Evolutionary conservation across 371 early-diverging fungal genomes (phyloP), one percentile per base, ranked within the genome.

Genomic region (Homolaphlyctis polyrhiza): DNA sequence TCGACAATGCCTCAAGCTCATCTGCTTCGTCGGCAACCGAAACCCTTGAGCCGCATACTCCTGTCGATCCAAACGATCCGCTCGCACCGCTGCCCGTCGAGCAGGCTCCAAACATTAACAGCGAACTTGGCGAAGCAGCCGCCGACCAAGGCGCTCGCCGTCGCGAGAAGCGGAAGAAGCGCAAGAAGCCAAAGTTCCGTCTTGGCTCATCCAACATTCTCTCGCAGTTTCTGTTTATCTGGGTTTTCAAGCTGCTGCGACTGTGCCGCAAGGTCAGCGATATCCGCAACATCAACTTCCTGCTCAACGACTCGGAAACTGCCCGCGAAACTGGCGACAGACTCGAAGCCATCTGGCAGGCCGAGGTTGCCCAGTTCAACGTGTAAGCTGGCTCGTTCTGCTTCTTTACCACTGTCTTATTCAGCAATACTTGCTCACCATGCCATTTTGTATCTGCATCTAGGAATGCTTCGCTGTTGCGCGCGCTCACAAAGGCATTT

Each of bases 231-330:
- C 73, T 86, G 62, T 81, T 83, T 49, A 50, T 77, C 2, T 86
- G 86, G 86, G 78, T 82, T 18, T 70, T 83, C 50, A 62, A 74
- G 0, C 73, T 86, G 32, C 64, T 86, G 21, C 45, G 65, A n/a
- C 63, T 67, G 3, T 57, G 66, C 29, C 65, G 60, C 14, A 4
- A 28, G 60, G 73, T 67, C 64, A 71, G 50, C 62, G 79, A 71
- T 68, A 72, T 71, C 61, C 70, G 66, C 57, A 72, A 70, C 66
- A 67, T 70, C 57, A 70, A 47, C 60, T 71, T 78, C 58, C 64
- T 66, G 32, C 64, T 76, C n/a, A 61, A 60, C 48, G 18, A 35
- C 8, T 33, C 68, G 1, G 84, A 84, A 65, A 67, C 72, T 2
- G 83, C 87, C 0, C 67, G 73, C 33, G 66, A 64, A 25, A 75